Base-by-base conservation (phyloP, 805 yeast genomes). In the Wickerhamomyces canadensis region DNA sequence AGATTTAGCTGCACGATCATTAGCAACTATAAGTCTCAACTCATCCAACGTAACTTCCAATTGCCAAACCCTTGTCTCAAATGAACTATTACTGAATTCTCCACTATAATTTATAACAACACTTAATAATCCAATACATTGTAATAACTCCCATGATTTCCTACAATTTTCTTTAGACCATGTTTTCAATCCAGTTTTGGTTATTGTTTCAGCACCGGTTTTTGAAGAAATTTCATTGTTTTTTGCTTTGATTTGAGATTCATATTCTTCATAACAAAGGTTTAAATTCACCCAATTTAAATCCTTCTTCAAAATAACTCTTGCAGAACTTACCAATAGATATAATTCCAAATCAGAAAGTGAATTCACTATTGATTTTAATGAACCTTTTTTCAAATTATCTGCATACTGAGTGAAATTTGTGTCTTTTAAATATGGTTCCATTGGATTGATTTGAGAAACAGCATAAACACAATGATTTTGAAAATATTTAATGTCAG, bases 221-320 rank as follows among this genome's bases (percentile, higher is more conserved):
- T 39, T 41, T 42, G 38, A 56, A 40, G 37, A 63, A 36, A 36
- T 61, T 45, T 11, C 71, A 5, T 61, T 52, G 38, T 74, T 71
- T 39, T 67, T 58, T 0, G 52, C 43, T 37, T 72, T 70, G 31
- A 78, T 65, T 67, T 79, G 70, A 2, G 61, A 64, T n/a, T 54
- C 52, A 57, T 86, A 91, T 56, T 91, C 98, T 23, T 78, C 79
- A 55, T 79, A 82, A 0, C 80, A 83, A 40, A 87, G 61, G 47
- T 84, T 84, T 59, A 88, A 80, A 55, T 86, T 89, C 15, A 85
- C 71, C n/a, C 68, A 67, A 12, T 67, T 76, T 18, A 75, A 58
- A 16, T 73, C 78, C 21, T 68, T 68, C 48, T 79, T 83, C 34
- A 74, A 66, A 18, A 76, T 66, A 35, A 80, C 79, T 31, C 97